These are phyloP conservation scores for Maudiozyma serrabonitensis DNA, from an alignment of 805 yeast genomes.

Conservation along the genomic window DNA sequence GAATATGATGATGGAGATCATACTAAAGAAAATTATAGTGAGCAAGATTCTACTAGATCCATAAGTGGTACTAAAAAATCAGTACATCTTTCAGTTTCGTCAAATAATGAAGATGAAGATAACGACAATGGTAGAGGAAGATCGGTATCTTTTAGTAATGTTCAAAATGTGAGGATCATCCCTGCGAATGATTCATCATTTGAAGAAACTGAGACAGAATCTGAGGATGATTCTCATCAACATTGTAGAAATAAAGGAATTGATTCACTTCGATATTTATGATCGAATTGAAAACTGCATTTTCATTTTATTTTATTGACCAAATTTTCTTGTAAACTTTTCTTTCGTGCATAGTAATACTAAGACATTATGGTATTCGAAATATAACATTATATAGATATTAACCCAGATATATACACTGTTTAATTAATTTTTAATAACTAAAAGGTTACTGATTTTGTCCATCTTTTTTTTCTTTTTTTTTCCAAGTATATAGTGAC, in stretches of 20 bases:
- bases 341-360: too few relatives aligned
- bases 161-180: slow-evolving; percentile 21
- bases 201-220: neutral
- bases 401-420: too few relatives aligned
- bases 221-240: neutral
- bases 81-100: neutral
- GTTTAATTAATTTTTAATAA: too few relatives aligned
- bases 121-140: slow-evolving; percentile 8
- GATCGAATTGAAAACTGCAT: neutral
- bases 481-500: neutral
- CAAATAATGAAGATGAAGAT: neutral
- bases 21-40: neutral
- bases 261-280: neutral
- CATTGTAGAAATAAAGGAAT: neutral
- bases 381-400: too few relatives aligned
- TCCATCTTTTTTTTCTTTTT: too few relatives aligned
- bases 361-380: too few relatives aligned
- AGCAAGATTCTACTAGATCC: neutral
- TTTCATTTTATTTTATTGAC: too few relatives aligned
- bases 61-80: neutral
- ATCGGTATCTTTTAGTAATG: slow-evolving; percentile 27
- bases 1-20: neutral
- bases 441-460: too few relatives aligned
- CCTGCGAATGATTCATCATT: slow-evolving; percentile 10
- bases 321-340: too few relatives aligned